Evolutionary conservation across 169 alveolate species (phyloP).

Genomic region (Perkinsus olseni): DNA sequence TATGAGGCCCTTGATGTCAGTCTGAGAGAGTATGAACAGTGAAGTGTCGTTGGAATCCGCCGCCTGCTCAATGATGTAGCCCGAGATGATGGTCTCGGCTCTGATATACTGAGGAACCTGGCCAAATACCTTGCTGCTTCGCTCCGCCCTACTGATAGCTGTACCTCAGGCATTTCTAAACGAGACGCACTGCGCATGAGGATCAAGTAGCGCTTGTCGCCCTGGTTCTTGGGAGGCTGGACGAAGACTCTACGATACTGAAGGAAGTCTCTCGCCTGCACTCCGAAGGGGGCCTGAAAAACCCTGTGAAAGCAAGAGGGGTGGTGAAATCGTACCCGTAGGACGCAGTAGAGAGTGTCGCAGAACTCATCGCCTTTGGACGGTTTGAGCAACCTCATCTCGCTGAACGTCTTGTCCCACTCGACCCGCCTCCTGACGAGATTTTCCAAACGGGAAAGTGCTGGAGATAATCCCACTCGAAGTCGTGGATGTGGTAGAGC

Average conservation of each 20-base stretch:
- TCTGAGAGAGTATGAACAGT: constrained; percentile 46
- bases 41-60: constrained; percentile 26
- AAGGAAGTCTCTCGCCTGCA: neutral
- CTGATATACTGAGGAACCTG: constrained; percentile 23
- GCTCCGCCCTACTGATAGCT: neutral
- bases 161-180: neutral
- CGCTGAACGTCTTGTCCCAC: neutral
- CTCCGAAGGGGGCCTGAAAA: neutral
- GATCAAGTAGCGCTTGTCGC: neutral
- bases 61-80: constrained; percentile 39
- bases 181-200: neutral
- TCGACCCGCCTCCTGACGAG: neutral
- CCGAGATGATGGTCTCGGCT: constrained; percentile 56
- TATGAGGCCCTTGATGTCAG: constrained; percentile 52
- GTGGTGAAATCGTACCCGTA: neutral
- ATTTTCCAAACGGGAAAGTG: too few relatives aligned
- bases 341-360: neutral
- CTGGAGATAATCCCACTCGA: neutral
- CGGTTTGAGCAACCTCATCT: neutral
- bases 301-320: neutral
- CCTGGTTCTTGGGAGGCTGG: neutral
- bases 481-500: neutral
- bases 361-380: neutral
- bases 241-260: neutral
- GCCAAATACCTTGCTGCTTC: neutral